Evolutionary conservation across 1,284 basidiomycete genomes (phyloP).

Genomic region (Cutaneotrichosporon sp.): DNA sequence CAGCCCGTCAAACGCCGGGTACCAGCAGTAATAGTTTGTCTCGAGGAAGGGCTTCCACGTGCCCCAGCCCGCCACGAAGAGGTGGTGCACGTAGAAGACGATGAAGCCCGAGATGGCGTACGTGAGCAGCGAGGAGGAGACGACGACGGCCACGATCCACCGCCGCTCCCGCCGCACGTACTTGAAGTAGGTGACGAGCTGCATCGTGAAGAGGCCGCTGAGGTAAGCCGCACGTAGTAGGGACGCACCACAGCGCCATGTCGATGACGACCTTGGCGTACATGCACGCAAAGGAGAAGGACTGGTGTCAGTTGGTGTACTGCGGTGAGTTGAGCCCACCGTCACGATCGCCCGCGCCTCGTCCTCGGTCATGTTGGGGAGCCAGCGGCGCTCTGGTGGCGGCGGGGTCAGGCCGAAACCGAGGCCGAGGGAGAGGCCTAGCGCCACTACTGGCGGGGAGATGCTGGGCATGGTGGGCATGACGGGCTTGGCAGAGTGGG

Average conservation of each 20-base stretch:
- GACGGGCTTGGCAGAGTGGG: too few species aligned
- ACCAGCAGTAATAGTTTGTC: constrained; percentile 14
- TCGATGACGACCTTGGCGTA: constrained; percentile 28
- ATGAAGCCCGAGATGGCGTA: constrained; percentile 1
- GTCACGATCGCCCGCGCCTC: neutral
- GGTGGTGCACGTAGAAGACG: constrained; percentile 1
- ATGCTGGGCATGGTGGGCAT: neutral
- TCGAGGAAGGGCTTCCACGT: neutral
- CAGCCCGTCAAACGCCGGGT: constrained; percentile 25
- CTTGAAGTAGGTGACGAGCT: constrained; percentile 25
- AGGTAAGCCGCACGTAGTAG: neutral
- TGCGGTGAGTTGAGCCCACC: neutral
- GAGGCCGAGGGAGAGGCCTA: neutral
- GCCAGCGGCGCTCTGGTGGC: neutral
- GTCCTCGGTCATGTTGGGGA: neutral
- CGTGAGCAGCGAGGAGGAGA: neutral
- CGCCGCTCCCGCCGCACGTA: neutral
- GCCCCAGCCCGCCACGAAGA: constrained; percentile 1
- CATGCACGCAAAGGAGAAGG: neutral
- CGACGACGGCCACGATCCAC: constrained; percentile 2
- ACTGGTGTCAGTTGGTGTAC: neutral
- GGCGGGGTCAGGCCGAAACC: neutral
- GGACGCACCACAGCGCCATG: constrained; percentile 29
- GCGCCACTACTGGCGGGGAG: neutral
- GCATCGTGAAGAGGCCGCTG: constrained; percentile 32